Conservation (phyloP, 169 alveolate species). For the Plasmodium cynomolgi region DNA sequence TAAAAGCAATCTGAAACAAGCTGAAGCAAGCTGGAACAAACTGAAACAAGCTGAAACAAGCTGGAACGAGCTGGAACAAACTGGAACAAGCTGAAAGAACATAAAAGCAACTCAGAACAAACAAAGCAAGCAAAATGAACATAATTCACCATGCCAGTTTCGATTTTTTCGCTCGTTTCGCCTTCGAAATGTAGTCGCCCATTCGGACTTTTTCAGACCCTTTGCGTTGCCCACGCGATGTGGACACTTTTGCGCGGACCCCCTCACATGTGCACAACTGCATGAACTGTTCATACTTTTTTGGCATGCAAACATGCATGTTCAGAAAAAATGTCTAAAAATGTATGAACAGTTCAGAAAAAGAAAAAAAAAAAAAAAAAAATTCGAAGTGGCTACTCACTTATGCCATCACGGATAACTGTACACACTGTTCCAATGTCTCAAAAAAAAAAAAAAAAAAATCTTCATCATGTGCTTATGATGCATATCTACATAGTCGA, state of each 20-base stretch:
- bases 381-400: neutral
- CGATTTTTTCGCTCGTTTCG: neutral
- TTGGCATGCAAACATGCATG: conserved; percentile 52
- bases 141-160: neutral
- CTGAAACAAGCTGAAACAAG: neutral
- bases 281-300: neutral
- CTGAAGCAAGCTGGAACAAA: neutral
- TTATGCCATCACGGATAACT: neutral
- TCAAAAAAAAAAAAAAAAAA: conserved; percentile 1
- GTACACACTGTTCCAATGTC: neutral
- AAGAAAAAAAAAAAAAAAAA: conserved; percentile 5
- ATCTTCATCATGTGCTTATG: neutral
- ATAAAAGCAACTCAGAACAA: neutral
- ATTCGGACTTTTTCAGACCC: neutral
- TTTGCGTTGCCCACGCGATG: neutral
- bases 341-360: conserved; percentile 53
- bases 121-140: neutral
- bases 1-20: neutral
- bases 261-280: neutral
- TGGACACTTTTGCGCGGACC: neutral
- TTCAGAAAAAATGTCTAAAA: conserved; percentile 43
- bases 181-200: neutral
- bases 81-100: neutral
- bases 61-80: no score
- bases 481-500: neutral